Conservation (phyloP, 306 rosid genomes). For the Medicago ruthenica region DNA sequence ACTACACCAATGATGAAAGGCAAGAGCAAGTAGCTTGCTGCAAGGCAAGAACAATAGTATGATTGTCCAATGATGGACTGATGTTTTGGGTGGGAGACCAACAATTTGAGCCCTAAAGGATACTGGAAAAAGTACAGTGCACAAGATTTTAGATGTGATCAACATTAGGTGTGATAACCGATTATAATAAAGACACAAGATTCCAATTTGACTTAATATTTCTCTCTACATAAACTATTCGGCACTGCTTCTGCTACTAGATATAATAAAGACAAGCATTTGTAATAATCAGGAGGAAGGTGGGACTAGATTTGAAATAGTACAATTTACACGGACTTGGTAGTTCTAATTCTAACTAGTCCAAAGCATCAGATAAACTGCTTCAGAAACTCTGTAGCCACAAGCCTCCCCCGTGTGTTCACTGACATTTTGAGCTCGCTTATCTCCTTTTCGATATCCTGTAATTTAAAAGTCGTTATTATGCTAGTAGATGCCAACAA, state of each 20-base stretch:
- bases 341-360: slow-evolving; percentile 13
- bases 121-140: neutral
- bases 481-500: neutral
- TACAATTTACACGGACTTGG: slow-evolving; percentile 46
- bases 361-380: slow-evolving; percentile 70
- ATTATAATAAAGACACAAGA: neutral
- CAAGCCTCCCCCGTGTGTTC: slow-evolving; percentile 97
- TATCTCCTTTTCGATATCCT: slow-evolving; percentile 97
- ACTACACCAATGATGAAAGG: too few relatives aligned
- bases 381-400: slow-evolving; percentile 94
- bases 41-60: too few relatives aligned
- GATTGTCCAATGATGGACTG: too few relatives aligned
- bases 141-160: neutral
- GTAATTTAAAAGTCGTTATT: slow-evolving; percentile 41
- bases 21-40: too few relatives aligned
- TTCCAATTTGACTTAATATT: neutral
- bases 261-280: slow-evolving; percentile 22
- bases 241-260: neutral
- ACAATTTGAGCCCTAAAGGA: too few relatives aligned
- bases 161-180: neutral
- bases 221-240: slow-evolving; percentile 36
- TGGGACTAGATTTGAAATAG: slow-evolving; percentile 35
- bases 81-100: too few relatives aligned
- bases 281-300: slow-evolving; percentile 18
- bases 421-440: slow-evolving; percentile 95